Conservation (phyloP, 1,139 yeast species). For the Pichiaceae sp. region DNA sequence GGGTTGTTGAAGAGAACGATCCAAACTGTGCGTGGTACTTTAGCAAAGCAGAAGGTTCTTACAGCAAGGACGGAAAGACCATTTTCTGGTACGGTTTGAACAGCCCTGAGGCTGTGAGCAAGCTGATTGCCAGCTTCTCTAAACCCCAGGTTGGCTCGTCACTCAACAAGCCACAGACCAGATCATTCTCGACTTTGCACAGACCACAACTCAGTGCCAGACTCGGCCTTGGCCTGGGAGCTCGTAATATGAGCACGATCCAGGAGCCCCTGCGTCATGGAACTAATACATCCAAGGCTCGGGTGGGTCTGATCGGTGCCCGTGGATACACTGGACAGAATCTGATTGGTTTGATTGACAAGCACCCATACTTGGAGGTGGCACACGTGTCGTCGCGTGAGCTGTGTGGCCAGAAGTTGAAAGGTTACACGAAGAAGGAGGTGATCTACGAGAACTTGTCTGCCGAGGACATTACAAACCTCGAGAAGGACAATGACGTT, state of each 20-base stretch:
- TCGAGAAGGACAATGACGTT: slow-evolving; percentile 70
- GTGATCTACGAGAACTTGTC: slow-evolving; percentile 80
- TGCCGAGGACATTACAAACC: slow-evolving; percentile 70
- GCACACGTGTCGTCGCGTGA: slow-evolving; percentile 96
- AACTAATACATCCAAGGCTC: slow-evolving; percentile 48
- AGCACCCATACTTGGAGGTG: slow-evolving; percentile 80
- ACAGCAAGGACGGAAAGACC: slow-evolving; percentile 79
- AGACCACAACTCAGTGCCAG: not conserved
- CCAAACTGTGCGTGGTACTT: slow-evolving; percentile 90
- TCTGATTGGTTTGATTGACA: slow-evolving; percentile 74
- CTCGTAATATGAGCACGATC: not conserved
- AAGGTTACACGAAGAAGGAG: slow-evolving; percentile 77
- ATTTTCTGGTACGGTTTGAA: slow-evolving; percentile 92
- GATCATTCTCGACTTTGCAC: slow-evolving; percentile 25
- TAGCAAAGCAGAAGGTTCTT: slow-evolving; percentile 89
- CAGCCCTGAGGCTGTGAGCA: slow-evolving; percentile 52
- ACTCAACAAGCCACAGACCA: slow-evolving; percentile 16
- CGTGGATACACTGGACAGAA: slow-evolving; percentile 97
- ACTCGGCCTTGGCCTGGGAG: not conserved
- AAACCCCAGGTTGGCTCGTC: slow-evolving; percentile 18
- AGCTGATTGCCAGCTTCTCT: slow-evolving; percentile 56
- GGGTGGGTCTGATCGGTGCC: slow-evolving; percentile 93
- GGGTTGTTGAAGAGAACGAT: slow-evolving; percentile 89
- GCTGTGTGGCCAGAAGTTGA: slow-evolving; percentile 74
- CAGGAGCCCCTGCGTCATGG: slow-evolving; percentile 36